Evolutionary conservation across 805 yeast species (phyloP), one percentile per base, ranked within the genome.

Genomic region (Candida orba): DNA sequence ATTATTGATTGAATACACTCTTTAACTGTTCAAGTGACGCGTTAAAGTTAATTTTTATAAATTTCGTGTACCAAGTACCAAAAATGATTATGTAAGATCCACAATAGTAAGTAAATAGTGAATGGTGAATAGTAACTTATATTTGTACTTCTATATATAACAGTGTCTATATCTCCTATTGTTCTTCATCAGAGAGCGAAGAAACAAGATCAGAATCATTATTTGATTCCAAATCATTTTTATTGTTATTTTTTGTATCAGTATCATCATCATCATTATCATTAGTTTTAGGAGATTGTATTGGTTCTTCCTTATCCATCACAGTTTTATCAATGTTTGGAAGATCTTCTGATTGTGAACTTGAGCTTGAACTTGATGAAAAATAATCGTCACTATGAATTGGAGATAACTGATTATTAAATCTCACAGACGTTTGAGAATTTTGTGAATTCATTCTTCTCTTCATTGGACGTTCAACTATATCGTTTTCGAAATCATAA

Each of bases 401-500:
- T 7, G 43, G 42, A 2, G 43, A 36, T 20, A 43, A 31, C 14
- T 43, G 35, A 6, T 8, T 4, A 3, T 36, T 15, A 9, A 20
- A 25, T 23, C 31, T 40, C 7, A 8, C 13, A 4, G 43, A 27
- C 6, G 13, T 6, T 27, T 27, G 29, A 3, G 29, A 27, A 27
- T 27, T 27, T 10, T 27, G 13, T 2, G 29, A 27, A 10, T 13
- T 30, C 17, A 37, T 30, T 32, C 32, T 39, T 8, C 23, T 20
- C 14, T 38, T 33, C 9, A 35, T 33, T 3, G 34, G 34, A 6
- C 57, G 54, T n/a, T 49, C 40, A 17, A 36, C 9, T 12, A 51
- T 35, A 6, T 46, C 15, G 34, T 55, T 56, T 4, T 48, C 44
- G 12, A 46, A 22, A 36, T 51, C 53, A 40, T 50, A 60, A 39